These are phyloP conservation scores for Cetraspora pellucida DNA, from an alignment of 192 early-diverging fungal species.

Conservation along the genomic window DNA sequence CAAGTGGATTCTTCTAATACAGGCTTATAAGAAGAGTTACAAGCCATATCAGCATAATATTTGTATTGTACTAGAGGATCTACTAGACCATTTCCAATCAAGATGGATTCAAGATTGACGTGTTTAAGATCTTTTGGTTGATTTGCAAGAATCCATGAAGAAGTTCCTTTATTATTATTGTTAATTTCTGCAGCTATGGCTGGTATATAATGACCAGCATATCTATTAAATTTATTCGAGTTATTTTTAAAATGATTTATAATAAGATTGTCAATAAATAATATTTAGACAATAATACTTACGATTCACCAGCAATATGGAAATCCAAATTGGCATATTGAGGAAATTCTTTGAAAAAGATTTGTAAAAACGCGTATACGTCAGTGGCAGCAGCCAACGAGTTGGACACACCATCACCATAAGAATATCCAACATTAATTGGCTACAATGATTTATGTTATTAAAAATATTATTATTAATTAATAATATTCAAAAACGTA, in stretches of 20 bases:
- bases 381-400: constrained; percentile 80
- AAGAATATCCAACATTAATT: constrained; percentile 89
- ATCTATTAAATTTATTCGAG: constrained; percentile 38
- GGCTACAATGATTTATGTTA: constrained; percentile 51
- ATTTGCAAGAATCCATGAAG: constrained; percentile 38
- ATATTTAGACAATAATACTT: constrained; percentile 37
- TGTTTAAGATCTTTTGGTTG: constrained; percentile 36
- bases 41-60: constrained; percentile 80
- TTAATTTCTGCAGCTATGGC: constrained; percentile 83
- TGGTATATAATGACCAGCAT: constrained; percentile 94
- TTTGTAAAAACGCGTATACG: constrained; percentile 90
- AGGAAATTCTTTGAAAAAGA: constrained; percentile 87
- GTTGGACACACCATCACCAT: constrained; percentile 73
- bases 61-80: constrained; percentile 89
- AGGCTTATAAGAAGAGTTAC: constrained; percentile 73
- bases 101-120: constrained; percentile 74
- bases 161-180: constrained; percentile 67
- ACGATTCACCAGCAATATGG: constrained; percentile 85
- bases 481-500: background rate
- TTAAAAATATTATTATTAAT: constrained; percentile 19
- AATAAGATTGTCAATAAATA: constrained; percentile 19
- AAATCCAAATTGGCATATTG: constrained; percentile 79
- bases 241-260: no score
- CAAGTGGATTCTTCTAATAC: constrained; percentile 74
- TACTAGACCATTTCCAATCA: constrained; percentile 91